Percentiles rank a stretch among this genome's conserved stretches.
Evolutionary conservation across 78 protist genomes (phyloP).

Genomic region (Anaeramoeba flamelloides): DNA sequence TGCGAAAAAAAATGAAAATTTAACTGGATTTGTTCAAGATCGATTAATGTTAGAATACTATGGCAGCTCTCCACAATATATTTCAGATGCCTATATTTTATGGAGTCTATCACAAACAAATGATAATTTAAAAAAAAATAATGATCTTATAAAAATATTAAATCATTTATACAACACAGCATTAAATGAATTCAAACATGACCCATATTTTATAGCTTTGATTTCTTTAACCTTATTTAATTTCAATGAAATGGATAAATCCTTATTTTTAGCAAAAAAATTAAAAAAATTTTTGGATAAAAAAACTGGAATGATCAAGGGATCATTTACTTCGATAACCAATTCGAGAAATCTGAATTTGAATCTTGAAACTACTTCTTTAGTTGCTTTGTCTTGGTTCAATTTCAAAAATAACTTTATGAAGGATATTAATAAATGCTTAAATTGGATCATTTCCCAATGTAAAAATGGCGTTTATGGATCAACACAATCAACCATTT

Average conservation of each 20-base stretch:
- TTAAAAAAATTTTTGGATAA: too few species aligned
- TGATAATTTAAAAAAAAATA: not conserved
- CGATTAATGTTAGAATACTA: too few species aligned
- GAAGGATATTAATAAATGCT: not conserved
- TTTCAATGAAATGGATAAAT: not conserved
- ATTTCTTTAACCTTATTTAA: not conserved
- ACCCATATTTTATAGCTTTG: not conserved
- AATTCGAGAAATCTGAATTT: conserved; percentile 8
- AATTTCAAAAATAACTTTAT: not conserved
- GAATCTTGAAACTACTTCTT: conserved; percentile 14
- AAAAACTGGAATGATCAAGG: too few species aligned
- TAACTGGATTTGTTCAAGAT: not conserved
- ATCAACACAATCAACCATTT: conserved; percentile 19
- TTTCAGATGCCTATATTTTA: not conserved
- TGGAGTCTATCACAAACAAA: not conserved
- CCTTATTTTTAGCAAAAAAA: too few species aligned
- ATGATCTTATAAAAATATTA: not conserved
- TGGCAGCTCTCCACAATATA: not conserved
- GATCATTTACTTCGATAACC: conserved; percentile 29
- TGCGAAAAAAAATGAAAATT: not conserved
- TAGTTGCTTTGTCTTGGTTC: conserved; percentile 10
- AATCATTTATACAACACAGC: not conserved
- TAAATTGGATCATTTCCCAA: not conserved
- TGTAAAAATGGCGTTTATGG: conserved; percentile 17
- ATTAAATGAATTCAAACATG: not conserved